A percentile compares a stretch with the other conserved stretches of the same genome.
These are phyloP conservation scores for Pestalotiopsis fici DNA, from an alignment of 2,329 filamentous ascomycete genomes.

Conservation along the genomic window DNA sequence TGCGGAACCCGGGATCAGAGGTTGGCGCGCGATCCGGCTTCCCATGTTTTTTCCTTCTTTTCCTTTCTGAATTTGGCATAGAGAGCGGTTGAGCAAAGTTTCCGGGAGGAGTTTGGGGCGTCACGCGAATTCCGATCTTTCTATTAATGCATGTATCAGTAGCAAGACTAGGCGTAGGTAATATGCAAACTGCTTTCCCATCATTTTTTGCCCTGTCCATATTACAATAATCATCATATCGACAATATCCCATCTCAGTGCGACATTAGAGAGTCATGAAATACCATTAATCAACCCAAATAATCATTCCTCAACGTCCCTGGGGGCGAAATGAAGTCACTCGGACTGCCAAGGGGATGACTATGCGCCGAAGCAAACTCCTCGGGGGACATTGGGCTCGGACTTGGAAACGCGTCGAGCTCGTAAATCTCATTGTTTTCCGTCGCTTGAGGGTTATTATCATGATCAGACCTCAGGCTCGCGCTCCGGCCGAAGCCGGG, in stretches of 20 bases:
- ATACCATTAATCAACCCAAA: neutral
- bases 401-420: conserved; percentile 36
- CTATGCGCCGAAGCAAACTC: neutral
- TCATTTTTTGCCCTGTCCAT: neutral
- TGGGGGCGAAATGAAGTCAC: neutral
- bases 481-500: conserved; percentile 17
- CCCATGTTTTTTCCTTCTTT: neutral
- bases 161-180: neutral
- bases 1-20: neutral
- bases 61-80: neutral
- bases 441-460: conserved; percentile 18
- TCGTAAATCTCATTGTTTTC: conserved; percentile 39
- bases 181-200: neutral
- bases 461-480: conserved; percentile 5
- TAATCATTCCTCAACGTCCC: conserved; percentile 6
- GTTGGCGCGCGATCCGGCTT: neutral
- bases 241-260: neutral
- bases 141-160: neutral
- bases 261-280: neutral
- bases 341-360: neutral
- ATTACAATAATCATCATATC: neutral
- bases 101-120: neutral
- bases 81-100: neutral
- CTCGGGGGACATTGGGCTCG: neutral
- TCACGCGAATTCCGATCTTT: neutral